Conservation (phyloP, 441 rosid species). For the Mallotus repandus region DNA sequence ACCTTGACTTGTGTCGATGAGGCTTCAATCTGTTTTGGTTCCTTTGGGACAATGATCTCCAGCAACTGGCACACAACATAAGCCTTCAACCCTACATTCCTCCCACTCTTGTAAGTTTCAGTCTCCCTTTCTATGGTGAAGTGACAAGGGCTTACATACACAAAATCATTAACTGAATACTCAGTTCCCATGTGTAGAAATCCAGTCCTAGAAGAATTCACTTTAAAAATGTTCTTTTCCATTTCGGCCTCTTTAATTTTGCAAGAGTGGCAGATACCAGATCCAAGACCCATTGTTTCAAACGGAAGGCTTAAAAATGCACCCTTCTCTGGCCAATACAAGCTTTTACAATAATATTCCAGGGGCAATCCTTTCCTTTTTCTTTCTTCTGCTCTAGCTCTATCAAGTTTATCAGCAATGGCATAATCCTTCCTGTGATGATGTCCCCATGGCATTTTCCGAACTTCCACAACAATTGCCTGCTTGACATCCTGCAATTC, state of each 20-base stretch:
- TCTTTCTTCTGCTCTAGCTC: conserved; percentile 66
- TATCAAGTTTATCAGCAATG: conserved; percentile 49
- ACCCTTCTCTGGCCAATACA: conserved; percentile 78
- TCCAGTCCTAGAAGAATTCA: conserved; percentile 38
- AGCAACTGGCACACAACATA: conserved; percentile 72
- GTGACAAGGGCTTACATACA: conserved; percentile 50
- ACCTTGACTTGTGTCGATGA: conserved; percentile 52
- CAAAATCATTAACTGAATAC: conserved; percentile 58
- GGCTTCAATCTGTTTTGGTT: conserved; percentile 28
- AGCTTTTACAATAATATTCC: conserved; percentile 75
- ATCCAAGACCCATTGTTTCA: conserved; percentile 52
- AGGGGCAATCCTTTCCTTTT: conserved; percentile 58
- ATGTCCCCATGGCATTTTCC: conserved; percentile 71
- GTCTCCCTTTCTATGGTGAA: conserved; percentile 38
- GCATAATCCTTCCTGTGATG: conserved; percentile 48
- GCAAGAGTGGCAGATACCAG: conserved; percentile 67
- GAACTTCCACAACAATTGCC: conserved; percentile 42
- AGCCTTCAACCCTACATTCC: conserved; percentile 73
- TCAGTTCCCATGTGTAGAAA: conserved; percentile 46
- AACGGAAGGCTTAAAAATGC: conserved; percentile 68
- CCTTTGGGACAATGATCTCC: conserved; percentile 45
- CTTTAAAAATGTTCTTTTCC: conserved; percentile 36
- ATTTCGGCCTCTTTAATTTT: conserved; percentile 39
- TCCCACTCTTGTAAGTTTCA: conserved; percentile 62
- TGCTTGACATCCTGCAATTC: conserved; percentile 54